Conservation (phyloP, 2,329 filamentous ascomycete genomes). For the Trichoderma koningii region DNA sequence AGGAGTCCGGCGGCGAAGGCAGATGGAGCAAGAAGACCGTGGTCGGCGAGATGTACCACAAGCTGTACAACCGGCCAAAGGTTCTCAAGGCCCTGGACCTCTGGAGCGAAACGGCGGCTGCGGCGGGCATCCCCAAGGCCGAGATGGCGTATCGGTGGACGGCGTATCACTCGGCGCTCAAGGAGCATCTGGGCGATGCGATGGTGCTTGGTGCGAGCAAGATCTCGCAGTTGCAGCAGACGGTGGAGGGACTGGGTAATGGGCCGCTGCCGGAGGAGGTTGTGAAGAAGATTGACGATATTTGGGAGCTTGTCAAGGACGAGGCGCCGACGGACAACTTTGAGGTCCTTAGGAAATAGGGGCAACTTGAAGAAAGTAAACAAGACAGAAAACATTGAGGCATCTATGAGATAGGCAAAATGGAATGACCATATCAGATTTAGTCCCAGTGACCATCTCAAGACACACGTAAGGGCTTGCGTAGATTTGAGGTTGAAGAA, state of each 20-base stretch:
- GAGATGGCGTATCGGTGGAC: constrained; percentile 28
- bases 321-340: constrained; percentile 22
- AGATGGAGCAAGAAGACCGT: background rate
- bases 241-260: constrained; percentile 12
- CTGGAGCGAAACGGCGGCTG: constrained; percentile 8
- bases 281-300: constrained; percentile 28
- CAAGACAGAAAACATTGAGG: no score
- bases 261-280: constrained; percentile 27
- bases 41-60: constrained; percentile 14
- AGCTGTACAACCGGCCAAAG: constrained; percentile 17
- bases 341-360: background rate
- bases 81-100: constrained; percentile 10
- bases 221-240: constrained; percentile 18
- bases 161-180: constrained; percentile 18
- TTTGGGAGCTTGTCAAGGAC: constrained; percentile 27
- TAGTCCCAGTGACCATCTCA: no score
- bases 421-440: no score
- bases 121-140: constrained; percentile 5
- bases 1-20: constrained; percentile 3
- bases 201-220: constrained; percentile 23
- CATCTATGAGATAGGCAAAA: no score
- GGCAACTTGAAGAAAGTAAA: background rate
- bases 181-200: constrained; percentile 9
- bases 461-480: no score
- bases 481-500: no score